phyloP scores from a whole-genome alignment of 345 rosid genomes.

The Populus euphratica region DNA sequence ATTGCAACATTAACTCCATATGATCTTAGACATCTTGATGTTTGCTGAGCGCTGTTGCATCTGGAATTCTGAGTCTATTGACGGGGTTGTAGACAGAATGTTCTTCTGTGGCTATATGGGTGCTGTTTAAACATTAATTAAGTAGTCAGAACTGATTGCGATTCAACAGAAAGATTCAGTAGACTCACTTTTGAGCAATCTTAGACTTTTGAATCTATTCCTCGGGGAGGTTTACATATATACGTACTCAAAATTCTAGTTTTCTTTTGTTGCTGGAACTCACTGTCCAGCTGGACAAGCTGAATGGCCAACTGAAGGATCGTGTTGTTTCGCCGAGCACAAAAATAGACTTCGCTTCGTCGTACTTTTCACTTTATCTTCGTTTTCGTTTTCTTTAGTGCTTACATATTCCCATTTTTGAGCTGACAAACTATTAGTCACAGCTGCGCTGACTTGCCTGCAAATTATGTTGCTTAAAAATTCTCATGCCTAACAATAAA shows the following conservation, averaged over 20 bases:
- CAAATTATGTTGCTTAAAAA: not conserved
- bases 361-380: not conserved
- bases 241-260: no score
- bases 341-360: not conserved
- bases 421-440: not conserved
- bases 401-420: not conserved
- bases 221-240: not conserved
- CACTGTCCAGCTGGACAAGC: not conserved
- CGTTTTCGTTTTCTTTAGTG: not conserved
- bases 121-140: constrained; percentile 21
- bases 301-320: not conserved
- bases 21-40: constrained; percentile 40
- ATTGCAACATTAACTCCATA: constrained; percentile 41
- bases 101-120: not conserved
- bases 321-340: not conserved
- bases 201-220: not conserved
- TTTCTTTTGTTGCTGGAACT: not conserved
- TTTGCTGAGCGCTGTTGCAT: constrained; percentile 20
- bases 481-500: no score
- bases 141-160: constrained; percentile 9
- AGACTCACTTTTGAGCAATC: not conserved
- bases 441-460: not conserved
- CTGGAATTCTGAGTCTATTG: constrained; percentile 34
- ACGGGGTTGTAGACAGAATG: constrained; percentile 22
- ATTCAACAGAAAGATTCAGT: constrained; percentile 10